Evolutionary conservation across 371 early-diverging fungal species (phyloP), one percentile per base, ranked within the genome.

Genomic region (Nematocida sp.): DNA sequence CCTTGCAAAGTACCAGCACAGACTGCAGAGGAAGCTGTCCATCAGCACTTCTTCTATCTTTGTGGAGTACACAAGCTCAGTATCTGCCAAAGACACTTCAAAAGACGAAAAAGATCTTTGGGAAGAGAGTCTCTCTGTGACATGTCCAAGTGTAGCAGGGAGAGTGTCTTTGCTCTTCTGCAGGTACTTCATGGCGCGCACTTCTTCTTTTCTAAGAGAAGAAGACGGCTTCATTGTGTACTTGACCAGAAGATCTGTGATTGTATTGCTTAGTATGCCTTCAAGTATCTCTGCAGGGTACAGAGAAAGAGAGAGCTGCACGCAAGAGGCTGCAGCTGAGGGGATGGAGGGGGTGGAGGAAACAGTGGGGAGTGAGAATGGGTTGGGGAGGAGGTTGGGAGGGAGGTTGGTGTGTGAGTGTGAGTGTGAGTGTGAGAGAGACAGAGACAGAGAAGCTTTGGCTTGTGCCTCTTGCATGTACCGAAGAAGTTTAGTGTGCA

Each of bases 11-110:
- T 96, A 95, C 93, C 95, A 95, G 25, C 96, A 86, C 80, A 95
- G 95, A 80, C 94, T 94, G 82, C 95, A 95, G 64, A 98, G 85
- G 77, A 94, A 98, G 17, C 94, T 93, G 84, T 98, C 99, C 0
- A 92, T 91, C 60, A 96, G 92, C 86, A 93, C 95, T 80, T 98
- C 99, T 38, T 96, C 84, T 31, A 95, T 46, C 27, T 7, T 11
- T 15, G 76, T 43, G 3, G 0, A 21, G 21, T 70, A 62, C 0
- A 38, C n/a, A 17, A 60, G 7, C 29, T 51, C 32, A 4, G 21
- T 8, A 2, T 48, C 74, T 29, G 23, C 4, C 21, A 67, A 60
- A 15, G 41, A 13, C 15, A 60, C 23, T 2, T 4, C 2, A 23
- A 70, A 67, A 15, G 29, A 3, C 8, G 3, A 32, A 13, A 27